phyloP scores from a whole-genome alignment of 495 filamentous ascomycete genomes.

The Chaetomium fimeti region DNA sequence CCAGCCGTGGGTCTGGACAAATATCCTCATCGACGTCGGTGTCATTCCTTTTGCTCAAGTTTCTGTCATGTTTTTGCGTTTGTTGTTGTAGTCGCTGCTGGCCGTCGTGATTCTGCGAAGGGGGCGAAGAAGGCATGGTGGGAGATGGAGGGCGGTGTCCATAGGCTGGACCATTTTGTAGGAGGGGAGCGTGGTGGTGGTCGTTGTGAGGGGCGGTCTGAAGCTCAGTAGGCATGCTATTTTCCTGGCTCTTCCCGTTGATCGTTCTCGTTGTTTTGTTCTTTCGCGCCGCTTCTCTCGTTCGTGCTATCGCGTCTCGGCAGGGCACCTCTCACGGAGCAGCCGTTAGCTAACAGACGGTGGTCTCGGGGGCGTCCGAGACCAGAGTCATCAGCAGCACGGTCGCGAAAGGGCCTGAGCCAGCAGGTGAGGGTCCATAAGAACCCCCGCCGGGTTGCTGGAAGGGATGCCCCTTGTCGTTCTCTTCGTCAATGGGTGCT shows the following conservation, averaged over 20 bases:
- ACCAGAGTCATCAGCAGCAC: slow-evolving; percentile 59
- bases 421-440: slow-evolving; percentile 63
- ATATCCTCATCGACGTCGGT: slow-evolving; percentile 17
- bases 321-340: slow-evolving; percentile 28
- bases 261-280: slow-evolving; percentile 18
- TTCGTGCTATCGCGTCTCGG: slow-evolving; percentile 30
- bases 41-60: slow-evolving; percentile 14
- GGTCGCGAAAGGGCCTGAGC: slow-evolving; percentile 55
- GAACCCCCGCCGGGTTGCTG: slow-evolving; percentile 33
- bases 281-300: slow-evolving; percentile 18
- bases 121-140: slow-evolving; percentile 42
- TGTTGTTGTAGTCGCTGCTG: slow-evolving; percentile 30
- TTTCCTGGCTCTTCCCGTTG: not conserved
- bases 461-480: not conserved
- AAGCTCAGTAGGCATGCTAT: slow-evolving; percentile 52
- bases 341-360: slow-evolving; percentile 45
- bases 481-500: slow-evolving; percentile 8
- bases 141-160: slow-evolving; percentile 35
- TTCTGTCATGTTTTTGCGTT: slow-evolving; percentile 14
- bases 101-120: slow-evolving; percentile 11
- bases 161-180: slow-evolving; percentile 39
- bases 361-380: slow-evolving; percentile 42
- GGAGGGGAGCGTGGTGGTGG: slow-evolving; percentile 36
- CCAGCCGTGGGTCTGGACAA: slow-evolving; percentile 21
- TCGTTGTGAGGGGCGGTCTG: slow-evolving; percentile 24